These are phyloP conservation scores for Sporothrix euskadiensis DNA, from an alignment of 2,329 filamentous ascomycete species.

Conservation along the genomic window DNA sequence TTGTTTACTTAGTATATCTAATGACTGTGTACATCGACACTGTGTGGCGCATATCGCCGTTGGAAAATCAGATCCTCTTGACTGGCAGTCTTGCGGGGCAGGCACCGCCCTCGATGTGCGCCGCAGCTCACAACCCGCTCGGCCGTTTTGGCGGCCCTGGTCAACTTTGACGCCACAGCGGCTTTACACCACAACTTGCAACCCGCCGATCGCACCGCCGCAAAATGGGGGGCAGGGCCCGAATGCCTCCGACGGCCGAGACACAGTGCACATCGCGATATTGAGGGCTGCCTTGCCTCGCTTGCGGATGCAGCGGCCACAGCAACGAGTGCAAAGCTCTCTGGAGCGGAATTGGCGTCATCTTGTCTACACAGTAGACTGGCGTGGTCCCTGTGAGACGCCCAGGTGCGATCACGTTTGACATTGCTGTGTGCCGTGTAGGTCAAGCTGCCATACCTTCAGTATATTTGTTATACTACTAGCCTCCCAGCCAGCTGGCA, in stretches of 20 bases:
- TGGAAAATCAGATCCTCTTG: background rate
- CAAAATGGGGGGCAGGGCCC: constrained; percentile 15
- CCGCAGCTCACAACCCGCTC: background rate
- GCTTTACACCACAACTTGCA: background rate
- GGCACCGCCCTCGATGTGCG: background rate
- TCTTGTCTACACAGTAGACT: background rate
- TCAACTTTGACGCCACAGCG: background rate
- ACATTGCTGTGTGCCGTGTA: background rate
- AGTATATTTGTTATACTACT: background rate
- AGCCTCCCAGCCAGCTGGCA: background rate
- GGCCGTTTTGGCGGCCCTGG: background rate
- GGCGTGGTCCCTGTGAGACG: background rate
- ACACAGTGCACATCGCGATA: constrained; percentile 26
- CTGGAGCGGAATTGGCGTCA: background rate
- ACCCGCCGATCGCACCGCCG: constrained; percentile 20
- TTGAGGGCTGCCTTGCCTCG: constrained; percentile 1
- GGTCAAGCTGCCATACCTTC: background rate
- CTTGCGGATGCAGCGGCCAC: constrained; percentile 9
- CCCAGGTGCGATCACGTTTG: background rate
- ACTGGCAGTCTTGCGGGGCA: background rate
- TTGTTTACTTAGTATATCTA: background rate
- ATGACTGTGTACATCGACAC: background rate
- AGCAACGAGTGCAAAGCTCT: background rate
- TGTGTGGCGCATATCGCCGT: background rate
- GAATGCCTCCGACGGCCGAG: constrained; percentile 23